Percentiles rank a stretch among this genome's conserved stretches.
Conservation (phyloP, 108 stramenopile species). For the Cyclotella distinguenda region DNA sequence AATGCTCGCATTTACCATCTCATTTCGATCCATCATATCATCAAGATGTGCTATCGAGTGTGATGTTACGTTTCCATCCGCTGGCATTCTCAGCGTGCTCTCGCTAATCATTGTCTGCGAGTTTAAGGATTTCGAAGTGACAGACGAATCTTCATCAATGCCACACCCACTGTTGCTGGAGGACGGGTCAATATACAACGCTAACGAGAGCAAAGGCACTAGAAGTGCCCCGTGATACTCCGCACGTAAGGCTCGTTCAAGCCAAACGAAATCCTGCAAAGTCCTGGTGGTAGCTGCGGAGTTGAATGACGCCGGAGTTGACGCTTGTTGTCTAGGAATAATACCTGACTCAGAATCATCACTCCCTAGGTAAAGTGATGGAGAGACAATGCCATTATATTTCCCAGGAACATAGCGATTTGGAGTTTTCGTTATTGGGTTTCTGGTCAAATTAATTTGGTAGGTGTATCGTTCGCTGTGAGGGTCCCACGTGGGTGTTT, state of each 20-base stretch:
- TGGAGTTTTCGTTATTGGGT: background rate
- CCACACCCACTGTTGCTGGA: background rate
- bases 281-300: slow-evolving; percentile 57
- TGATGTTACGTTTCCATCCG: slow-evolving; percentile 19
- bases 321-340: background rate
- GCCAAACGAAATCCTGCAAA: slow-evolving; percentile 75
- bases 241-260: slow-evolving; percentile 63
- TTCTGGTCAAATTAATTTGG: slow-evolving; percentile 26
- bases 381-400: background rate
- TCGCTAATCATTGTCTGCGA: slow-evolving; percentile 8
- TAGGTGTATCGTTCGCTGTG: slow-evolving; percentile 36
- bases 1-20: slow-evolving; percentile 45
- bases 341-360: background rate
- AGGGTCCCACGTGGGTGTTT: slow-evolving; percentile 34
- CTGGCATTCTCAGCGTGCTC: background rate
- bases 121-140: slow-evolving; percentile 2
- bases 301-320: slow-evolving; percentile 34
- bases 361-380: background rate
- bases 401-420: background rate
- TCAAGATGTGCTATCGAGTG: slow-evolving; percentile 30
- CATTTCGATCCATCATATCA: slow-evolving; percentile 41
- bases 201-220: slow-evolving; percentile 59
- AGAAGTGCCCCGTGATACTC: slow-evolving; percentile 76
- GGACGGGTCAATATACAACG: slow-evolving; percentile 36
- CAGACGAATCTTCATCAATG: slow-evolving; percentile 1